Evolutionary conservation across 176 grass and related monocot genomes (phyloP), one percentile per base, ranked within the genome.

Genomic region (Oryza glumipatula): DNA sequence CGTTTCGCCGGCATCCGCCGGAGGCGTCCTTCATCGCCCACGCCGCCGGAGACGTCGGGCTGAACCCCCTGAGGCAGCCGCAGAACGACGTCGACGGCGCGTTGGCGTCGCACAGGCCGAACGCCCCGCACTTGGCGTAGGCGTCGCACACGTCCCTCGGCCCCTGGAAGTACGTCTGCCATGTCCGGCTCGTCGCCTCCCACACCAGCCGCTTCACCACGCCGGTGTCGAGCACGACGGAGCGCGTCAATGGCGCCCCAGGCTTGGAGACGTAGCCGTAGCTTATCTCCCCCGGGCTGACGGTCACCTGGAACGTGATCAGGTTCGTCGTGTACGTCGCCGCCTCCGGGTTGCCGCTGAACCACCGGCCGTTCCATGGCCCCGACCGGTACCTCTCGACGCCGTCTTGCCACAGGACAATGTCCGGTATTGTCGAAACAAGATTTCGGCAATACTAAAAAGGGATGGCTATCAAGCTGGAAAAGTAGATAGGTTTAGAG

Each of bases 21-120:
- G 82, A 83, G 51, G 67, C 33, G 2, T 89, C 54, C 30, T 72
- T 48, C 87, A 89, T 80, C 4, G 24, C 3, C 92, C 78, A 84
- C 9, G 15, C 70, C 28, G 11, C 19, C 1, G 35, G 70, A 4
- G 83, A 91, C 22, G 23, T 52, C 0, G 83, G 71, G 21, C 15
- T 70, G 72, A 92, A 94, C 14, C 92, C 92, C 6, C 9, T 16
- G 0, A 80, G 4, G 58, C 89, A 94, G 32, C 47, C 12, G 49
- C 87, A 94, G 45, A 88, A 82, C 6, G 46, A 56, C 0, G 23
- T 60, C 11, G 80, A 64, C 30, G 67, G 21, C 8, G 80, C 83
- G 24, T 5, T 2, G 9, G 3, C 67, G 70, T 89, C 33, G 32
- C 92, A 92, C 14, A 88, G 49, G 1, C 87, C 81, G 48, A 85